Base-by-base conservation (phyloP, 2,329 filamentous ascomycete genomes). In the Chaetomium sp. region DNA sequence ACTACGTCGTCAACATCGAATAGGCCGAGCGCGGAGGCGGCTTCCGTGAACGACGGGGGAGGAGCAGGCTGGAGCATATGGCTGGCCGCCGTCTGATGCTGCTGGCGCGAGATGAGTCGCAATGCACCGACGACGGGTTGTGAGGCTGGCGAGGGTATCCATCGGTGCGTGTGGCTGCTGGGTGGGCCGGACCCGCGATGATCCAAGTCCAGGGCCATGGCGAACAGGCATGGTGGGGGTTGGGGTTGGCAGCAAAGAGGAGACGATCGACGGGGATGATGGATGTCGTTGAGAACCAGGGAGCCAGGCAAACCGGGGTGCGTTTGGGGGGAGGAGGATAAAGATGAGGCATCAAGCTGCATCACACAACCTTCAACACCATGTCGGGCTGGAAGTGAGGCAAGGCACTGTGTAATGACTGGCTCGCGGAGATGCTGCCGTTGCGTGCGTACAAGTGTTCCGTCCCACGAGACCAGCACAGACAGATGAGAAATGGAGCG, bases 161-260 rank as follows among this genome's bases (percentile, higher is more conserved):
- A 58, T 56, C 52, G 54, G 40, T 53, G 53, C 12, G 45, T 45
- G 41, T 51, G 54, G 37, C 54, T 42, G 34, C 43, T 36, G 6
- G 14, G 58, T 61, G 63, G 61, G 60, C 54, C 48, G 51, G 56
- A 46, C 54, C 52, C 58, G 57, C 53, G 58, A 54, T 53, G 54
- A 33, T 60, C 52, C 51, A 52, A 58, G 52, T 52, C 57, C 49
- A 56, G 49, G 45, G 57, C 59, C 62, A 64, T 61, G 59, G 41
- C 49, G 14, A 53, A 57, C 62, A 64, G 59, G 60, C 61, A 65
- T 64, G 55, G 52, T 62, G 59, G 58, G 32, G 33, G 54, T 40
- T 50, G 48, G 12, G 45, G 52, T 10, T 44, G 49, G 12, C 42
- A 49, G 7, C 43, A 45, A 34, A 27, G 19, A 27, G 43, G 41